These are phyloP conservation scores for Tetrahymena elliotti DNA, from an alignment of 73 alveolate genomes.

Conservation along the genomic window DNA sequence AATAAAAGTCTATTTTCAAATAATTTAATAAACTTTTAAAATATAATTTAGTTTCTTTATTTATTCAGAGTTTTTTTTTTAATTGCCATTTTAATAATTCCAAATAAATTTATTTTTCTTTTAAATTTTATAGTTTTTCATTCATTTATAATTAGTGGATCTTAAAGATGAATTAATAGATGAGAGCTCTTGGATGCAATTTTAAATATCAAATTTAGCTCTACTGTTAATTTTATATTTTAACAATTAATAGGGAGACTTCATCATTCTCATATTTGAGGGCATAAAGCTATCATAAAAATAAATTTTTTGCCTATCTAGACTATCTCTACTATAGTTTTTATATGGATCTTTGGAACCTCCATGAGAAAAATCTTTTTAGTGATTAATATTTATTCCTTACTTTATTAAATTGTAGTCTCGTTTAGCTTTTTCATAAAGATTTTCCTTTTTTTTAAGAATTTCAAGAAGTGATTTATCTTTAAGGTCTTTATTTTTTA, in stretches of 20 bases:
- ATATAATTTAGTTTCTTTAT: no score
- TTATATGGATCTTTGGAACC: neutral
- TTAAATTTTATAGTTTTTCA: no score
- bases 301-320: neutral
- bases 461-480: neutral
- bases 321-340: neutral
- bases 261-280: neutral
- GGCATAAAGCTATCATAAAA: neutral
- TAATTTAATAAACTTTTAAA: no score
- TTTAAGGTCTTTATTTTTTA: neutral
- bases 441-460: neutral
- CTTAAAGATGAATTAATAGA: neutral
- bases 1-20: no score
- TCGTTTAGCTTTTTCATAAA: neutral
- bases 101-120: no score
- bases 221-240: neutral
- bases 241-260: neutral
- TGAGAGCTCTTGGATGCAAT: neutral
- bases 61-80: no score
- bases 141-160: neutral
- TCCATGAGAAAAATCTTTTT: neutral
- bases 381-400: neutral
- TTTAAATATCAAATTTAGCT: neutral
- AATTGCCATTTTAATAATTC: no score
- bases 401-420: neutral